Evolutionary conservation across 148 eudicot genomes (phyloP), one percentile per base, ranked within the genome.

Genomic region (Euryodendron excelsum): DNA sequence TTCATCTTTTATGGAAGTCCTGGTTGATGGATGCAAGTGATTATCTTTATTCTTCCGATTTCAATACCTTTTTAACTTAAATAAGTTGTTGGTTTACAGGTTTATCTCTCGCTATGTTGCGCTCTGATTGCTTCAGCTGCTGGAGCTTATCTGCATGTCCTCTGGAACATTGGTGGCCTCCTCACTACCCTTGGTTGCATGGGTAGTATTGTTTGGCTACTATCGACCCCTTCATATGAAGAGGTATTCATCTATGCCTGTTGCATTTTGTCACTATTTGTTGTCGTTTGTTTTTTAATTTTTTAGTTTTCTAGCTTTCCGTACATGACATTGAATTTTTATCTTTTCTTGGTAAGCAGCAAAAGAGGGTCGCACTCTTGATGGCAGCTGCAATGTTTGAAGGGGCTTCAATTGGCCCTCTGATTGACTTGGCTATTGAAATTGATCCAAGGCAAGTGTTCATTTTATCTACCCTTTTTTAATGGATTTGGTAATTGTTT

Each of bases 341-440:
- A 8, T 27, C 39, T 28, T 56, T 41, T 52, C 9, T 64, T 30
- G 17, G 28, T 78, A 80, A 63, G 76, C 92, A 91, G 95, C 81
- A 79, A 79, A 90, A 89, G 85, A 83, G 97, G 82, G 81, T 90
- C 62, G 82, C 85, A 0, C 81, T 89, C 20, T 72, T 91, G 73
- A 91, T 91, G 96, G 88, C 89, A 41, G 80, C 93, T 12, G 94
- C 91, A 5, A 60, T 85, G 13, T 83, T 90, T 31, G 79, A 91
- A 84, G 96, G 98, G 27, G 98, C 98, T 68, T 87, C 98, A 18
- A 82, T 91, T 72, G 98, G 96, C 83, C 98, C 96, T 79, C 72
- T 87, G 77, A 84, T 93, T 77, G 88, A 90, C 41, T 69, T 89
- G 85, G 92, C 94, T 69, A 81, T 90, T 71, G 74, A 80, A 17